Evolutionary conservation across 1,139 yeast genomes (phyloP).

Genomic region (Protomyces macrosporus): DNA sequence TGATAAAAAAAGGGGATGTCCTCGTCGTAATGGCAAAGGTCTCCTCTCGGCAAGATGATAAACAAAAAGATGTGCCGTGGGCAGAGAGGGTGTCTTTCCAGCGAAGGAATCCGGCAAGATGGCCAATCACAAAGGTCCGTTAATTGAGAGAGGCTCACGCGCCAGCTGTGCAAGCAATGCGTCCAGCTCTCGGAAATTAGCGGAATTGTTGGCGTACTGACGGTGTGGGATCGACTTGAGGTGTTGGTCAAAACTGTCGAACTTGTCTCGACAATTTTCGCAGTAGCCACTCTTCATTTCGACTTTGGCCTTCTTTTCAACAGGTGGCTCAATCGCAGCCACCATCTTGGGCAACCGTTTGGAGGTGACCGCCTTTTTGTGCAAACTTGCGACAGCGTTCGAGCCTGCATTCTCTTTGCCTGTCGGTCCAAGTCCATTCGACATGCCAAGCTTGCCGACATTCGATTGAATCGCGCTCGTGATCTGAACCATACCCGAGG

Average conservation of each 20-base stretch:
- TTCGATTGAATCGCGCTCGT: constrained; percentile 24
- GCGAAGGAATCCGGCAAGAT: too few species aligned
- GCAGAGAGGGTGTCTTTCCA: too few species aligned
- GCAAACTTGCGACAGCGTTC: constrained; percentile 8
- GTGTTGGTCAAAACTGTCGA: constrained; percentile 75
- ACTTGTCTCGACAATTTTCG: constrained; percentile 87
- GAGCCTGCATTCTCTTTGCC: constrained; percentile 17
- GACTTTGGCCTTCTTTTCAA: constrained; percentile 17
- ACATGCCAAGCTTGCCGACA: constrained; percentile 10
- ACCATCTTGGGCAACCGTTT: constrained; percentile 6
- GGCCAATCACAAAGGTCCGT: too few species aligned
- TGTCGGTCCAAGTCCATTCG: neutral
- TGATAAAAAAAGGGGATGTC: too few species aligned
- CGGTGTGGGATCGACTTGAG: constrained; percentile 66
- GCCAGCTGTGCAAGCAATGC: constrained; percentile 51
- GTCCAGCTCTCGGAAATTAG: constrained; percentile 74
- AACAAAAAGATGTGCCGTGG: too few species aligned
- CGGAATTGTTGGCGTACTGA: constrained; percentile 67
- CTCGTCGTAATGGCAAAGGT: neutral
- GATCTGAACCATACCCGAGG: constrained; percentile 18
- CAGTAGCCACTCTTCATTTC: constrained; percentile 59
- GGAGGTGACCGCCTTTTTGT: constrained; percentile 20
- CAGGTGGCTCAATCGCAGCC: constrained; percentile 4
- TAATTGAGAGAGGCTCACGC: constrained; percentile 33
- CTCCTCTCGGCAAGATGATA: neutral